These are phyloP conservation scores for Tylopilus sp. DNA, from an alignment of 768 basidiomycete genomes.

Conservation along the genomic window DNA sequence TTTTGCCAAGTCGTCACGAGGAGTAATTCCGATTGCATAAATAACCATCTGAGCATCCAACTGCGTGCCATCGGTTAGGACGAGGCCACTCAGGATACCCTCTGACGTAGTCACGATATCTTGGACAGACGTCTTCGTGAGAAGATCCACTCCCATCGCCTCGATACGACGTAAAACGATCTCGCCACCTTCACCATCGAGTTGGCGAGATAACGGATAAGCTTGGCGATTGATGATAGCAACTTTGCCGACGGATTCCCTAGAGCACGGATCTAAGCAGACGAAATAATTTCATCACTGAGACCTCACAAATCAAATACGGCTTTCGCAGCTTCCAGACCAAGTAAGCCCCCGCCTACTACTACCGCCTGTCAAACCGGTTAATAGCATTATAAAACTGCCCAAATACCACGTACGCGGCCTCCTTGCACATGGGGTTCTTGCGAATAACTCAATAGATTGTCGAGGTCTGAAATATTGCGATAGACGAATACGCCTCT, in stretches of 20 bases:
- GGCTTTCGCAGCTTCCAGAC: conserved; percentile 74
- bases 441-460: conserved; percentile 58
- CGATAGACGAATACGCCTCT: conserved; percentile 71
- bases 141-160: conserved; percentile 54
- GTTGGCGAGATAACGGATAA: conserved; percentile 56
- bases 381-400: background rate
- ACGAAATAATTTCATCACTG: background rate
- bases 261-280: background rate
- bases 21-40: conserved; percentile 67
- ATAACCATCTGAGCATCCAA: conserved; percentile 54
- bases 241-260: conserved; percentile 41
- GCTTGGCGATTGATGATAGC: conserved; percentile 50
- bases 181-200: conserved; percentile 55
- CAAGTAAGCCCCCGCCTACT: conserved; percentile 69
- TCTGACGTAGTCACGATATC: conserved; percentile 37
- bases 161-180: conserved; percentile 60
- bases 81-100: conserved; percentile 45
- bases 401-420: conserved; percentile 12
- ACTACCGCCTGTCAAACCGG: conserved; percentile 27
- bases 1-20: conserved; percentile 65
- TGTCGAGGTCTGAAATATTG: conserved; percentile 64
- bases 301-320: conserved; percentile 49
- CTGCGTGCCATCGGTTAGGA: conserved; percentile 44
- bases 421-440: conserved; percentile 37
- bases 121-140: conserved; percentile 39